phyloP scores from a whole-genome alignment of 2,329 filamentous ascomycete genomes.

The Paramyrothecium sp. region DNA sequence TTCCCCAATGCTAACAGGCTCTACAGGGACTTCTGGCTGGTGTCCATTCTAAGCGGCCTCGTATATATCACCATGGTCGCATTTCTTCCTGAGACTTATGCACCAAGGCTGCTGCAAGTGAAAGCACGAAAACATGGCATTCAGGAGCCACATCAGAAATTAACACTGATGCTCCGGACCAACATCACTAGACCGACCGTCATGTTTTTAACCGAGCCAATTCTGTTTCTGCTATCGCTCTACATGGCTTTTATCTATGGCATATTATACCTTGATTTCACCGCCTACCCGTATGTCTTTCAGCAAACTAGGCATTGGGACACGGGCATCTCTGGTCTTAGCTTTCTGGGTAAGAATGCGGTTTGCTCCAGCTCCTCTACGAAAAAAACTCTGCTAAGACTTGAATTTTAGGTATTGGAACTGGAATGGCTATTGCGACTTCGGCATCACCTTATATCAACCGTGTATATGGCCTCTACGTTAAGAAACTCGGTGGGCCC shows the following conservation, averaged over 20 bases:
- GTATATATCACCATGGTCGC: conserved; percentile 48
- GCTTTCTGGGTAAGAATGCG: conserved; percentile 62
- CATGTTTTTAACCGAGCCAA: conserved; percentile 60
- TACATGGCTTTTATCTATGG: conserved; percentile 55
- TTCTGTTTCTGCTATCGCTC: conserved; percentile 56
- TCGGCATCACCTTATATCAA: conserved; percentile 48
- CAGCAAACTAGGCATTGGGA: conserved; percentile 50
- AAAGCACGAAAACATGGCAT: conserved; percentile 42
- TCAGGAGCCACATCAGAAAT: conserved; percentile 48
- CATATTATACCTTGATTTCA: conserved; percentile 47
- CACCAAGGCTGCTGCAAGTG: conserved; percentile 45
- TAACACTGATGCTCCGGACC: conserved; percentile 19
- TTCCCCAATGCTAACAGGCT: conserved; percentile 63
- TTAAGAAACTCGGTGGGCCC: conserved; percentile 35
- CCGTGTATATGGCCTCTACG: conserved; percentile 47
- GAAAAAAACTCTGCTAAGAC: not conserved
- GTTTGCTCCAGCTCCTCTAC: conserved; percentile 33
- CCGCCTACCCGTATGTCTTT: conserved; percentile 54
- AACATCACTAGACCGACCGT: conserved; percentile 52
- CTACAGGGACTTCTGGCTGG: conserved; percentile 58
- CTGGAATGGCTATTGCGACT: conserved; percentile 60
- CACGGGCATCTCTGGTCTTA: conserved; percentile 47
- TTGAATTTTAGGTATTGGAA: conserved; percentile 50
- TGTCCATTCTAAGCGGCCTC: conserved; percentile 52
- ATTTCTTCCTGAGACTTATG: conserved; percentile 52